Percentiles rank a stretch among this genome's conserved stretches.
These are phyloP conservation scores for Myxozyma udenii DNA, from an alignment of 805 yeast species.

Conservation along the genomic window DNA sequence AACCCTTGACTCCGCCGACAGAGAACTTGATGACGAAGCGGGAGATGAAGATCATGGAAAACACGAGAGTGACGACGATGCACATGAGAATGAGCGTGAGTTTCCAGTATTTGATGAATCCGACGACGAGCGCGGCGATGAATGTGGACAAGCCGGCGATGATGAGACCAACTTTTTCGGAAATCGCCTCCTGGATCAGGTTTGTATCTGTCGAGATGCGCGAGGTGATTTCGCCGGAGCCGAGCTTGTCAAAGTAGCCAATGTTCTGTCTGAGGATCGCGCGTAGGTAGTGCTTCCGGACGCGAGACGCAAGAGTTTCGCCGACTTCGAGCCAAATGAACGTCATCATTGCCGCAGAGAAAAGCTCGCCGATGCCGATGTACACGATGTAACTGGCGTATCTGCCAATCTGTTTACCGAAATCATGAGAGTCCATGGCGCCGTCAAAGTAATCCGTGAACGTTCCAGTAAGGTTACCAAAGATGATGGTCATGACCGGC, in stretches of 20 bases:
- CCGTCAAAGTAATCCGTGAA: constrained; percentile 3
- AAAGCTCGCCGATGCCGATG: neutral
- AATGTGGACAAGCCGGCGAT: constrained; percentile 40
- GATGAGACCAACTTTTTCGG: constrained; percentile 42
- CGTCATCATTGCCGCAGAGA: constrained; percentile 35
- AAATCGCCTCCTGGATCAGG: constrained; percentile 43
- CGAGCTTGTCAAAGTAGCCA: constrained; percentile 43
- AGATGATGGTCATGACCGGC: constrained; percentile 43
- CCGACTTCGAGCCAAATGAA: constrained; percentile 41
- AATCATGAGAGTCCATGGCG: neutral
- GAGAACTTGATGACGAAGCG: constrained; percentile 31
- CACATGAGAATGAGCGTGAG: constrained; percentile 39
- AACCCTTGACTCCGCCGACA: constrained; percentile 5
- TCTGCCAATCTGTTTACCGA: neutral
- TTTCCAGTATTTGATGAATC: constrained; percentile 41
- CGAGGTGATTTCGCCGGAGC: constrained; percentile 44
- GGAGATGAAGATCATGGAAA: constrained; percentile 35
- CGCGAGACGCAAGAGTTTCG: constrained; percentile 33
- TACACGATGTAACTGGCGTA: neutral
- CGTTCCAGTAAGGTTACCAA: constrained; percentile 40
- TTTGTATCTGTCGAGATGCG: constrained; percentile 44
- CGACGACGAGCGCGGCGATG: constrained; percentile 34
- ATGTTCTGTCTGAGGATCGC: neutral
- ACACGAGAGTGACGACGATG: constrained; percentile 37
- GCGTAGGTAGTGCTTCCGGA: constrained; percentile 1